Base-by-base conservation (phyloP, 2,329 filamentous ascomycete genomes). In the Clonostachys rosea region DNA sequence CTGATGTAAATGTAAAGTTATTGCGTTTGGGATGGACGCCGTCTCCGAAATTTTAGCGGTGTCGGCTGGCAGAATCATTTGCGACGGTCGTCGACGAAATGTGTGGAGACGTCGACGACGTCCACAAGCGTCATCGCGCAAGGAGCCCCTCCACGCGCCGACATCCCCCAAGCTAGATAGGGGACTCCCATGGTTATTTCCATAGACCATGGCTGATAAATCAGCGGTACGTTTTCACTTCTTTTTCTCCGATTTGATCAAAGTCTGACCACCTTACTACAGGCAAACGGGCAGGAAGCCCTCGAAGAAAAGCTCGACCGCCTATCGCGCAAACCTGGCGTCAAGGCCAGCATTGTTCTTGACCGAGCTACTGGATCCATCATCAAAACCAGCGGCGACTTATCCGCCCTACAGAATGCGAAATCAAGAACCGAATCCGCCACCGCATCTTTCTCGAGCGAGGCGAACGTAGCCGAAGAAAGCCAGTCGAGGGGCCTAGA, bases 301-400 rank as follows among this genome's bases (percentile, higher is more conserved):
- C 76, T 88, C 50, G 78, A 81, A 45, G 79, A 83, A 71, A 70
- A 80, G 51, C 78, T 91, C 50, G 79, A 78, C 42, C 83, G 86
- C 16, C 74, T 94, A 41, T 83, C 86, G 39, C 86, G 86, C 61
- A 92, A 92, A 59, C 79, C 86, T 33, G 87, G 87, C 50, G 88
- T 94, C 45, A 87, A 87, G 63, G 87, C 86, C 56, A 87, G 87
- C 47, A 76, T 94, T 43, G 81, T 90, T 47, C 74, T 94, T 40
- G 87, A 91, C 56, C 81, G 87, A 48, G 69, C 78, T 13, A 85
- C 79, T 18, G 88, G 87, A 45, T 78, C 86, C 3, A 87, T 94
- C 44, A 76, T 94, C 45, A 87, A 86, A 60, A 87, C 84, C 7
- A 87, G 81, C 46, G 89, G 89, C 43, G 75, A 89, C 50, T 69